A percentile compares a stretch with the other conserved stretches of the same genome.
These are phyloP conservation scores for Acer campestre DNA, from an alignment of 345 rosid species.

Conservation along the genomic window DNA sequence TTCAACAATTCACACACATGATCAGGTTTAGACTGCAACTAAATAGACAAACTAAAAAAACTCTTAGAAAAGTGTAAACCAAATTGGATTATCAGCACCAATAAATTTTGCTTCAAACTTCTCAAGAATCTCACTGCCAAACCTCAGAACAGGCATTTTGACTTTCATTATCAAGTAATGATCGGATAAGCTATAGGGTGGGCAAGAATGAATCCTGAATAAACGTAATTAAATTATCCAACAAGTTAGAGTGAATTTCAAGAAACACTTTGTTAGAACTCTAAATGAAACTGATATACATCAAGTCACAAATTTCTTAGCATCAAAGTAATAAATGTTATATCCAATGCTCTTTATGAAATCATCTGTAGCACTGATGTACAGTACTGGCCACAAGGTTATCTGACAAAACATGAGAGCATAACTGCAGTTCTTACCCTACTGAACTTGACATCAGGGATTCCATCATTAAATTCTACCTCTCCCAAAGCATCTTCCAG, in stretches of 20 bases:
- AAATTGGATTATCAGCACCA: neutral
- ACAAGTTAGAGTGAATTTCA: neutral
- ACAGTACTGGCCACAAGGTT: slow-evolving; percentile 12
- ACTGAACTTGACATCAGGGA: slow-evolving; percentile 94
- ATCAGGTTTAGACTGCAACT: neutral
- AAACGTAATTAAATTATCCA: neutral
- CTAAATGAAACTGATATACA: neutral
- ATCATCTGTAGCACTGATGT: slow-evolving; percentile 1
- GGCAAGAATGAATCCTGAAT: neutral
- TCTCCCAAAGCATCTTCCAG: slow-evolving; percentile 84
- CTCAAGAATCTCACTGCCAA: neutral
- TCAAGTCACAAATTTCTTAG: slow-evolving; percentile 9
- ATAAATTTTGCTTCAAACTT: slow-evolving; percentile 3
- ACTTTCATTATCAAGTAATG: neutral
- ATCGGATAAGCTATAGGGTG: neutral
- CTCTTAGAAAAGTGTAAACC: slow-evolving; percentile 1
- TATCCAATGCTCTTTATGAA: neutral
- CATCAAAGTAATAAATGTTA: neutral
- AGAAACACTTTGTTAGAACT: neutral
- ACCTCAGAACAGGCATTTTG: neutral
- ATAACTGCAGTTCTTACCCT: slow-evolving; percentile 54
- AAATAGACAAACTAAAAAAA: neutral
- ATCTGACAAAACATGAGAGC: neutral
- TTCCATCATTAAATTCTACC: slow-evolving; percentile 76
- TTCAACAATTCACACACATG: neutral